Conservation (phyloP, 2,329 filamentous ascomycete species). For the Cercospora brassicicola region DNA sequence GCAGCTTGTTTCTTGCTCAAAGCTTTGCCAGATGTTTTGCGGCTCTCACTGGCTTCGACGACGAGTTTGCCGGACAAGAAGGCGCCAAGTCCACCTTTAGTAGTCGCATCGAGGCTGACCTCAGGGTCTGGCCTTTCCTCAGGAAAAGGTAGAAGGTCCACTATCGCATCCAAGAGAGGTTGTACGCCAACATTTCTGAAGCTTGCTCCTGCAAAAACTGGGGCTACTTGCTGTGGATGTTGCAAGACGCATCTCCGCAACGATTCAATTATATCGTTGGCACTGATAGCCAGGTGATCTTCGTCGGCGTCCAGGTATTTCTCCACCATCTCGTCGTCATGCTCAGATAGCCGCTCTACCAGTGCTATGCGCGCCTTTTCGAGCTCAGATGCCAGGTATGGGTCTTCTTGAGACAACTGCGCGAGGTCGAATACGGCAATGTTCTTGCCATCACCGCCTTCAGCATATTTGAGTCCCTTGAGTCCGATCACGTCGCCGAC, state of each 20-base stretch:
- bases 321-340: conserved; percentile 84
- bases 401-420: conserved; percentile 54
- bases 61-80: conserved; percentile 44
- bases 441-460: conserved; percentile 64
- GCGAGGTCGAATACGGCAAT: conserved; percentile 54
- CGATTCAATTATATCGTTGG: conserved; percentile 67
- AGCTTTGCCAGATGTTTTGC: conserved; percentile 42
- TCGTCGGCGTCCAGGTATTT: conserved; percentile 76
- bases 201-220: conserved; percentile 87
- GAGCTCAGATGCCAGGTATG: conserved; percentile 63
- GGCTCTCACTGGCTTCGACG: conserved; percentile 24
- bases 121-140: conserved; percentile 76
- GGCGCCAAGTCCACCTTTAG: conserved; percentile 54
- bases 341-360: conserved; percentile 80
- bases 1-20: conserved; percentile 44
- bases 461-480: conserved; percentile 71
- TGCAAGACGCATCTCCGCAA: conserved; percentile 70
- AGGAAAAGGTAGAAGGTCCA: conserved; percentile 83
- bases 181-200: conserved; percentile 94
- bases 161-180: conserved; percentile 82
- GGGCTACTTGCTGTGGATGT: conserved; percentile 71
- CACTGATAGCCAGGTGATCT: conserved; percentile 67
- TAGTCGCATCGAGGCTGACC: conserved; percentile 62
- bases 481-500: conserved; percentile 80
- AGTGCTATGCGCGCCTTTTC: conserved; percentile 73